Conservation (phyloP, 192 early-diverging fungal species). For the Irineochytrium annulatum region DNA sequence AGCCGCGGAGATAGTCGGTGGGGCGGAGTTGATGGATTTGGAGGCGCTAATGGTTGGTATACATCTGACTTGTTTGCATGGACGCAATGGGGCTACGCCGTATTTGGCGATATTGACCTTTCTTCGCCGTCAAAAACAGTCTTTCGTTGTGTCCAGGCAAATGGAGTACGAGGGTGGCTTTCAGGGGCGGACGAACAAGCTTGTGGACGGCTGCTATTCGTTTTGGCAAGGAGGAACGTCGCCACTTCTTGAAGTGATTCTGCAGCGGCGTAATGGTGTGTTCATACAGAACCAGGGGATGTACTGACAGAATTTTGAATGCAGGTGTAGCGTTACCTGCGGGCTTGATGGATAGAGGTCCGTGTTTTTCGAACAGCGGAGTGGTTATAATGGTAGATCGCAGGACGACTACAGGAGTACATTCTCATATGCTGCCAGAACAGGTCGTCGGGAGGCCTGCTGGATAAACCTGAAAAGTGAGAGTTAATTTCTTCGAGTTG, state of each 20-base stretch:
- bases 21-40: conserved; percentile 60
- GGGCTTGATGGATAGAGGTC: conserved; percentile 27
- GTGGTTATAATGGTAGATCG: conserved; percentile 11
- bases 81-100: too few species aligned
- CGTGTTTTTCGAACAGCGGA: background rate
- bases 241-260: conserved; percentile 54
- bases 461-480: conserved; percentile 89
- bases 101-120: background rate
- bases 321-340: conserved; percentile 1
- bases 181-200: conserved; percentile 92
- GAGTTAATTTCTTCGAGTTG: background rate
- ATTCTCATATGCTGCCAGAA: conserved; percentile 82
- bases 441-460: conserved; percentile 65
- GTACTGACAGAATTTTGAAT: background rate
- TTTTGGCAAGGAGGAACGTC: conserved; percentile 89
- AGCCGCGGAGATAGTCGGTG: conserved; percentile 72
- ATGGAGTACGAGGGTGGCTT: conserved; percentile 93
- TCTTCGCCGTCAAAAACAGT: conserved; percentile 19
- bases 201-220: conserved; percentile 98
- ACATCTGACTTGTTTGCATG: background rate
- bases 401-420: conserved; percentile 84
- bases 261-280: background rate
- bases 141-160: conserved; percentile 76
- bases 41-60: conserved; percentile 50
- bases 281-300: background rate